These are phyloP conservation scores for Leishmania mexicana DNA, from an alignment of 208 protist genomes.

Conservation along the genomic window DNA sequence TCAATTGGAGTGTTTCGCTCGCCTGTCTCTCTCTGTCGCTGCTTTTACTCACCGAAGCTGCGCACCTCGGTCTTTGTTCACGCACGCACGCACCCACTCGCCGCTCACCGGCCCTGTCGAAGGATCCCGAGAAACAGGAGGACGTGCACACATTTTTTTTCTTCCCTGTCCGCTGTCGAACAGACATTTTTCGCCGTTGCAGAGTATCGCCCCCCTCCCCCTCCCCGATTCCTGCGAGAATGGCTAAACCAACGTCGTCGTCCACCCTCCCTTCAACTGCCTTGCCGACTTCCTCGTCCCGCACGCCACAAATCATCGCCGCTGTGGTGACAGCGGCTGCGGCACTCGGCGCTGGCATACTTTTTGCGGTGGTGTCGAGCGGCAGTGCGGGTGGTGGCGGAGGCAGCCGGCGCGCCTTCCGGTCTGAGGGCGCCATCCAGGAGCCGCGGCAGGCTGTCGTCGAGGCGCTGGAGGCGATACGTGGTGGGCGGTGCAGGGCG, in stretches of 20 bases:
- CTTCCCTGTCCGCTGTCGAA: neutral
- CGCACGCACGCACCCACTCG: neutral
- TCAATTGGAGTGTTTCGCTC: too few species aligned
- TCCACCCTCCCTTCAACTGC: neutral
- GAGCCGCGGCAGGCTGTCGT: slow-evolving; percentile 45
- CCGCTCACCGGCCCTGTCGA: neutral
- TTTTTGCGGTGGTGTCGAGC: slow-evolving; percentile 3
- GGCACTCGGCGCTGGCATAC: slow-evolving; percentile 18
- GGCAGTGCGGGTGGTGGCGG: slow-evolving; percentile 11
- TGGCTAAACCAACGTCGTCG: neutral
- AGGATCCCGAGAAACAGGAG: neutral
- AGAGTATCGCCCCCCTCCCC: neutral
- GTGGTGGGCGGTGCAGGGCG: slow-evolving; percentile 34
- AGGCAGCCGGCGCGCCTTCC: slow-evolving; percentile 23
- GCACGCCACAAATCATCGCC: slow-evolving; percentile 21
- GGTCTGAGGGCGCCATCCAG: slow-evolving; percentile 24
- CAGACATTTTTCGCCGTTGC: neutral
- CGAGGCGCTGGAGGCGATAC: slow-evolving; percentile 44
- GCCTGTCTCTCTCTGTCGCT: neutral
- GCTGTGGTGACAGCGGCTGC: slow-evolving; percentile 28
- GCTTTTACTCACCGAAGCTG: neutral
- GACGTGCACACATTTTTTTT: neutral
- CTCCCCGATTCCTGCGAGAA: neutral
- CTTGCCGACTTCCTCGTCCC: neutral
- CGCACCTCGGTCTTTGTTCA: neutral